Base-by-base conservation (phyloP, 164 flowering plant genomes). In the Sedum album region DNA sequence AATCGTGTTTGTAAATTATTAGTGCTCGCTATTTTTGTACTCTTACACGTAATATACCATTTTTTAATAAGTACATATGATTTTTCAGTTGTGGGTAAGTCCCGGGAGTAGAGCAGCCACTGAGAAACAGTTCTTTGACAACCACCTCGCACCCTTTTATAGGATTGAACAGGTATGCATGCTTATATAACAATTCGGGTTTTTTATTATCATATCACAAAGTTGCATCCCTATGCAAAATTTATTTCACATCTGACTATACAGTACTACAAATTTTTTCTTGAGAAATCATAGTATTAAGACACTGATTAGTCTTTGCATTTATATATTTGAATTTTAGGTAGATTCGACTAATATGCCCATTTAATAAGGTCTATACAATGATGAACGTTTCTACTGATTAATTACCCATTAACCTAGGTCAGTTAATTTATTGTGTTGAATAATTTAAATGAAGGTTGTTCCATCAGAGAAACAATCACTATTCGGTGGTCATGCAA, bases 71-170 rank as follows among this genome's bases (percentile, higher is more conserved):
- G 13, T n/a, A 61, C 57, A 4, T 51, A 17, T 21, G 7, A 5
- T 28, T 57, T 78, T 84, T 70, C 92, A 92, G 99, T 84, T 95
- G n/a, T 95, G 99, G 99, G 97, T 95, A 35, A 97, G 97, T 42
- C 93, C 82, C 63, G 97, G 97, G 71, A 95, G 99, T 79, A 90
- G 73, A 79, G 97, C 97, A 49, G 96, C 96, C 30, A 85, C 79
- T 75, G 97, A 95, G 82, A 95, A 95, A 72, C 78, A 74, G 21
- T 95, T 82, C 76, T 95, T 95, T 71, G 99, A 95, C 83, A 87
- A 65, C 76, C 96, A 92, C 68, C 87, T 95, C 28, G 94, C 97
- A 23, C 99, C 99, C 1, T 95, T 92, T 76, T 95, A 95, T 79
- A 81, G 99, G 80, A 92, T 95, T 70, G 97, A 95, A 71, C 94